Percentiles rank a stretch among this genome's conserved stretches.
Evolutionary conservation across 2,329 filamentous ascomycete species (phyloP).

Genomic region (Penicillium sp.): DNA sequence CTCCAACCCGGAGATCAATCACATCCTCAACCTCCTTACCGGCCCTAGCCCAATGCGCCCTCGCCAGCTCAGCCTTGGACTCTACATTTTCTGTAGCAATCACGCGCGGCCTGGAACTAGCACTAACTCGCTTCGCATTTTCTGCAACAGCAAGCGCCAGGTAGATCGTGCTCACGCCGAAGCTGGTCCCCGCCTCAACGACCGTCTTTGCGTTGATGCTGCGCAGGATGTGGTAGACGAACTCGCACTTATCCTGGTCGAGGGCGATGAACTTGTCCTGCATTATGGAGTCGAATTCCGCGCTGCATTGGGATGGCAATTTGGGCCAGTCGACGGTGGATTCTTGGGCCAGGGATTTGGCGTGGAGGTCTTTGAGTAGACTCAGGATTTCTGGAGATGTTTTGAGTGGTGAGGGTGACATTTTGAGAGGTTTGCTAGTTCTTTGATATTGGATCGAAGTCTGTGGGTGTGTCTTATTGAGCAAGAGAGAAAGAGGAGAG

Average conservation of each 20-base stretch:
- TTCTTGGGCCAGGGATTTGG: conserved; percentile 35
- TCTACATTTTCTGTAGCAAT: conserved; percentile 62
- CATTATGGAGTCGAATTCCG: conserved; percentile 43
- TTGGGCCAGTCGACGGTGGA: conserved; percentile 19
- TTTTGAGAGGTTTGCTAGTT: conserved; percentile 3
- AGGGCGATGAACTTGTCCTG: conserved; percentile 60
- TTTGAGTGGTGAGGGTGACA: conserved; percentile 16
- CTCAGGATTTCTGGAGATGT: conserved; percentile 16
- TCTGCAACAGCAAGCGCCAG: conserved; percentile 57
- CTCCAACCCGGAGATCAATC: conserved; percentile 59
- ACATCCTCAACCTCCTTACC: conserved; percentile 50
- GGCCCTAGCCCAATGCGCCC: conserved; percentile 54
- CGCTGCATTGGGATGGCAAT: conserved; percentile 21
- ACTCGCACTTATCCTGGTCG: conserved; percentile 57
- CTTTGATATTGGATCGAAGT: neutral
- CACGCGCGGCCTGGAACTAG: conserved; percentile 39
- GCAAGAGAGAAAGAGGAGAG: too few relatives aligned
- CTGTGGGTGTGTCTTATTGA: neutral
- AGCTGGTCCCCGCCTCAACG: conserved; percentile 62
- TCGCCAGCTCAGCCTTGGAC: conserved; percentile 53
- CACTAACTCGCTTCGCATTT: conserved; percentile 37
- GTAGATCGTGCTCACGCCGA: conserved; percentile 63
- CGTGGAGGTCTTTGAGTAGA: conserved; percentile 35
- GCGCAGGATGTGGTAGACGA: conserved; percentile 56
- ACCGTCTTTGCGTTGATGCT: conserved; percentile 52